Conservation (phyloP, 257 asterid genomes). For the Primulina tabacum region DNA sequence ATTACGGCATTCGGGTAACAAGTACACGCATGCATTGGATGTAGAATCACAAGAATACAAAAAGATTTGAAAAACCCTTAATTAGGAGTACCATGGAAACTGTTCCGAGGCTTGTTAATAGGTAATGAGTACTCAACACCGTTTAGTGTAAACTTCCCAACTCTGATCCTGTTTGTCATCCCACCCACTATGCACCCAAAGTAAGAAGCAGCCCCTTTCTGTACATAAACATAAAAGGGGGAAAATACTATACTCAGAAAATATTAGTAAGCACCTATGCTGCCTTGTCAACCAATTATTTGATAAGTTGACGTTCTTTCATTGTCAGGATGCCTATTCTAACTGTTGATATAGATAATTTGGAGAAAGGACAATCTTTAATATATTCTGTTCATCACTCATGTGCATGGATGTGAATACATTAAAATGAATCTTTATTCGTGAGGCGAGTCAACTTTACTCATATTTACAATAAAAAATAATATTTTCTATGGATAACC, state of each 20-base stretch:
- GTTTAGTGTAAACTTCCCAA: slow-evolving; percentile 70
- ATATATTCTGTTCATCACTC: not conserved
- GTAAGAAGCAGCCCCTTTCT: slow-evolving; percentile 88
- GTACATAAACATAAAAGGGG: slow-evolving; percentile 21
- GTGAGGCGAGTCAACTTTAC: too few species aligned
- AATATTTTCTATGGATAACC: too few species aligned
- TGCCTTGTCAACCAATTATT: slow-evolving; percentile 15
- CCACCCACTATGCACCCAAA: slow-evolving; percentile 99
- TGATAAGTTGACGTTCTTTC: slow-evolving; percentile 10
- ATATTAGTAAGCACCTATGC: not conserved
- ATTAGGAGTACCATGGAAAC: slow-evolving; percentile 72
- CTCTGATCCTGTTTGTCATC: slow-evolving; percentile 93
- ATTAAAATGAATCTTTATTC: too few species aligned
- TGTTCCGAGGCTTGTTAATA: slow-evolving; percentile 82
- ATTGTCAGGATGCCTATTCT: not conserved
- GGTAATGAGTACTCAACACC: slow-evolving; percentile 74
- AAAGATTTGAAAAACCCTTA: not conserved
- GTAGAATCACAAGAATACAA: not conserved
- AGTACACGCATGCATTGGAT: not conserved
- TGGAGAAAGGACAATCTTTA: not conserved
- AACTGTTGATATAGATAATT: slow-evolving; percentile 16
- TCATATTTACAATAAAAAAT: too few species aligned
- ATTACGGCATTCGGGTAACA: too few species aligned
- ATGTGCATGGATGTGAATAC: too few species aligned
- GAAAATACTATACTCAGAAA: not conserved